These are phyloP conservation scores for Vigna reflexopilosa DNA, from an alignment of 306 rosid genomes.

Conservation along the genomic window DNA sequence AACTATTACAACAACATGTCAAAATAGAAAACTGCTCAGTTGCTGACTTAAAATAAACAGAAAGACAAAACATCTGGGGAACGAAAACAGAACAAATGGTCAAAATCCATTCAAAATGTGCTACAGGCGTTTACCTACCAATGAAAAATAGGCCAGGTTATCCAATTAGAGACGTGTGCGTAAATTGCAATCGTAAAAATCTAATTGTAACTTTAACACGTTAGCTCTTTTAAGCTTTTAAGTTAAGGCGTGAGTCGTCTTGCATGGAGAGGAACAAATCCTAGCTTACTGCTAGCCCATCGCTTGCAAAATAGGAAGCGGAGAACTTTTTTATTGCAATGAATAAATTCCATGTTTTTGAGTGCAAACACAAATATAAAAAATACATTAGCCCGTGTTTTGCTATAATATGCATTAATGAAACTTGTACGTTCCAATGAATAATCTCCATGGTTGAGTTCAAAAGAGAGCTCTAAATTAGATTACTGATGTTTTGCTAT, in stretches of 20 bases:
- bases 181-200: slow-evolving; percentile 21
- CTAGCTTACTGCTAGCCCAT: no score
- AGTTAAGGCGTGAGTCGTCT: no score
- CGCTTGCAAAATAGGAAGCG: not conserved
- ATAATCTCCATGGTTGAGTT: not conserved
- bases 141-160: not conserved
- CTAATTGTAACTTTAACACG: not conserved
- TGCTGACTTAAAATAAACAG: slow-evolving; percentile 15
- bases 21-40: slow-evolving; percentile 32
- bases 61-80: not conserved
- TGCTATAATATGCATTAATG: slow-evolving; percentile 24
- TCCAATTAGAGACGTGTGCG: not conserved
- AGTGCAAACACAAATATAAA: not conserved
- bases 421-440: not conserved
- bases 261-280: no score
- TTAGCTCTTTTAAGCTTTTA: no score
- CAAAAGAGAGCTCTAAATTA: not conserved
- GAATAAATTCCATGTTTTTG: not conserved
- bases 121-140: not conserved
- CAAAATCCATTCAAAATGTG: slow-evolving; percentile 26
- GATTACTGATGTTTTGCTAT: not conserved
- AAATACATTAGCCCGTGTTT: not conserved
- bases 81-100: slow-evolving; percentile 20
- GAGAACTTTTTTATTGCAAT: not conserved
- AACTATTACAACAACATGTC: slow-evolving; percentile 59